These are phyloP conservation scores for Lobosporangium transversale DNA, from an alignment of 192 early-diverging fungal genomes.

Conservation along the genomic window DNA sequence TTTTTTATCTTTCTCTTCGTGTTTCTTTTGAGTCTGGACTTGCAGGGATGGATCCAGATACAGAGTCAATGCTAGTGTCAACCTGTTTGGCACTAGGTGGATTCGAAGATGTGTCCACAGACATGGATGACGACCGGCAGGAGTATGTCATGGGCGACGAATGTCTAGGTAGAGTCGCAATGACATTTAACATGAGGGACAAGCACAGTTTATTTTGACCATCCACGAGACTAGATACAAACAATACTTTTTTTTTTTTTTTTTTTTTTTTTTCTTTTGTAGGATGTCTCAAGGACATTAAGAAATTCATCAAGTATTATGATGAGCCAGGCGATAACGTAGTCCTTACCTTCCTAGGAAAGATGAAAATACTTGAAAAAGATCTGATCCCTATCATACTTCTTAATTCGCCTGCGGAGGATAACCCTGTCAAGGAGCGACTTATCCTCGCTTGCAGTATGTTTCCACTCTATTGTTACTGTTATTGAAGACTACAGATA, in stretches of 20 bases:
- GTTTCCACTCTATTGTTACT: neutral
- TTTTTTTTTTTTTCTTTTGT: constrained; percentile 6
- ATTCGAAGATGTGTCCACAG: constrained; percentile 62
- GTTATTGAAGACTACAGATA: no score
- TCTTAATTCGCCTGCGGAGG: constrained; percentile 38
- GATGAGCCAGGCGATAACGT: constrained; percentile 67
- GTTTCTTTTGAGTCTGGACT: neutral
- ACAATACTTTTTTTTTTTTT: neutral
- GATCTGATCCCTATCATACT: constrained; percentile 85
- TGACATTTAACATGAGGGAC: no score
- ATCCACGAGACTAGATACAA: no score
- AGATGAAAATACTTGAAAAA: constrained; percentile 77
- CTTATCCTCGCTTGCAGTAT: constrained; percentile 63
- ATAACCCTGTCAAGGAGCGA: constrained; percentile 46
- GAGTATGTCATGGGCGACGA: constrained; percentile 86
- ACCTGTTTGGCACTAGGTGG: constrained; percentile 87
- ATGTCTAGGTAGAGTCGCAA: constrained; percentile 75
- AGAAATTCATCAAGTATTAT: constrained; percentile 83
- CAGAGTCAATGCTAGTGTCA: constrained; percentile 68
- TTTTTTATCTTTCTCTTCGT: neutral
- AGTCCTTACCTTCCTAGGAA: constrained; percentile 73
- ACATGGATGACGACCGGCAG: constrained; percentile 51
- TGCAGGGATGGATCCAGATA: constrained; percentile 37
- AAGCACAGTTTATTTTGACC: neutral
- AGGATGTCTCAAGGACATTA: constrained; percentile 90